Evolutionary conservation across 805 yeast species (phyloP).

Genomic region (Sungouiella thailandica): DNA sequence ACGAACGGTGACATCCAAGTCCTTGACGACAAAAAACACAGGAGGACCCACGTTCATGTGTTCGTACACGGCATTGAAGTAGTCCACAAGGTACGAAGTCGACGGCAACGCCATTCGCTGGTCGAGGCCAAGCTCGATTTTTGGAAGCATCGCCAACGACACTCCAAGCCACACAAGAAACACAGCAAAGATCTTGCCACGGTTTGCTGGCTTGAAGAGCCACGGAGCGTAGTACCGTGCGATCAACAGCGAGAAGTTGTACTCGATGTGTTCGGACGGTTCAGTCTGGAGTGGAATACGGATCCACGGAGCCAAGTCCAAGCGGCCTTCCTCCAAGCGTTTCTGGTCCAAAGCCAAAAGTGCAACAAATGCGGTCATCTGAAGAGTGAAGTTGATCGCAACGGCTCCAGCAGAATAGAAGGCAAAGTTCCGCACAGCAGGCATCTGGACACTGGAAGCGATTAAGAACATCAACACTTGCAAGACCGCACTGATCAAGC

Average conservation of each 20-base stretch:
- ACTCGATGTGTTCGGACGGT: slow-evolving; percentile 9
- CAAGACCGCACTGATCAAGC: slow-evolving; percentile 67
- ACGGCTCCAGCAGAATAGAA: slow-evolving; percentile 86
- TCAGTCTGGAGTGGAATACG: slow-evolving; percentile 15
- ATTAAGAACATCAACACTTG: slow-evolving; percentile 77
- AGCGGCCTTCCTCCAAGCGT: slow-evolving; percentile 52
- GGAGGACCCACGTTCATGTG: slow-evolving; percentile 91
- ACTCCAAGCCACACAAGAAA: slow-evolving; percentile 64
- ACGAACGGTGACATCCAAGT: slow-evolving; percentile 56
- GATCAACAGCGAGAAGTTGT: slow-evolving; percentile 33
- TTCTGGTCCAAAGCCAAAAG: slow-evolving; percentile 63
- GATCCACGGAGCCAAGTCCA: slow-evolving; percentile 61
- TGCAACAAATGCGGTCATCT: slow-evolving; percentile 76
- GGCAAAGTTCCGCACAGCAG: slow-evolving; percentile 94
- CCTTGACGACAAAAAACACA: slow-evolving; percentile 74
- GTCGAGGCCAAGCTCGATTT: slow-evolving; percentile 74
- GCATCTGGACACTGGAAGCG: slow-evolving; percentile 85
- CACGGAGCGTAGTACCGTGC: slow-evolving; percentile 53
- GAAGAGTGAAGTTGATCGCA: slow-evolving; percentile 67
- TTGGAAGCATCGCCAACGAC: slow-evolving; percentile 66
- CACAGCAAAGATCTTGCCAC: slow-evolving; percentile 43
- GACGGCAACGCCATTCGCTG: slow-evolving; percentile 84
- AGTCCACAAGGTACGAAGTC: slow-evolving; percentile 75
- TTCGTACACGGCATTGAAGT: slow-evolving; percentile 69
- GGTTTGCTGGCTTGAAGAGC: slow-evolving; percentile 44